Evolutionary conservation across 345 rosid genomes (phyloP).

Genomic region (Acer saccharum): DNA sequence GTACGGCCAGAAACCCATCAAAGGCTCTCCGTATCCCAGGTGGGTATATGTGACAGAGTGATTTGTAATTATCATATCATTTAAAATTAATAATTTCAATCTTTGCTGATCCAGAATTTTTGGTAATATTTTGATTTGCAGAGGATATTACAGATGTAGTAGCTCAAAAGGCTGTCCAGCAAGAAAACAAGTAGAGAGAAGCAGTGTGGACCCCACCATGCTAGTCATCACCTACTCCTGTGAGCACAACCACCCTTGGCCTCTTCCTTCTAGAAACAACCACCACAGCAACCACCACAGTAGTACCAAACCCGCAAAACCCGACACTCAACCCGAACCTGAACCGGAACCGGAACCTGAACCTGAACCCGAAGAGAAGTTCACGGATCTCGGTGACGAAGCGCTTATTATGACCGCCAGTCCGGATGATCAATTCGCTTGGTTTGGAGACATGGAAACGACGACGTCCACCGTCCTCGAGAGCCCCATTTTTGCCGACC

Average conservation of each 20-base stretch:
- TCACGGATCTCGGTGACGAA: constrained; percentile 52
- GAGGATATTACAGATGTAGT: constrained; percentile 95
- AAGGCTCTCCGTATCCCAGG: constrained; percentile 97
- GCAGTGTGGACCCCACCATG: constrained; percentile 82
- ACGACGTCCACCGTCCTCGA: constrained; percentile 71
- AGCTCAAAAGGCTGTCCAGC: constrained; percentile 99
- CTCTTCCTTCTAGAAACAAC: constrained; percentile 56
- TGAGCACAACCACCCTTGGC: constrained; percentile 95
- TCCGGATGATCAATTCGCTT: constrained; percentile 61
- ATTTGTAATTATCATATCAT: neutral
- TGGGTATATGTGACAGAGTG: neutral
- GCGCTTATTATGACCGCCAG: constrained; percentile 36
- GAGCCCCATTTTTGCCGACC: constrained; percentile 61
- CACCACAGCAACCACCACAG: constrained; percentile 32
- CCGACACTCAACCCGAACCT: constrained; percentile 32
- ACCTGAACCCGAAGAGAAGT: constrained; percentile 43
- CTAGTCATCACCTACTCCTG: constrained; percentile 81
- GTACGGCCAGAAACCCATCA: constrained; percentile 98
- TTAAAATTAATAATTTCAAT: neutral
- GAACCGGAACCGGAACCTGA: constrained; percentile 38
- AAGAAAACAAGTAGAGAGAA: constrained; percentile 95
- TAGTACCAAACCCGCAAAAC: constrained; percentile 19
- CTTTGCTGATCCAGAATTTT: neutral
- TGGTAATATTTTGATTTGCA: constrained; percentile 24
- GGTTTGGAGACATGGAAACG: constrained; percentile 84